Evolutionary conservation across 306 rosid species (phyloP), one percentile per base, ranked within the genome.

Genomic region (Arachis hypogaea): DNA sequence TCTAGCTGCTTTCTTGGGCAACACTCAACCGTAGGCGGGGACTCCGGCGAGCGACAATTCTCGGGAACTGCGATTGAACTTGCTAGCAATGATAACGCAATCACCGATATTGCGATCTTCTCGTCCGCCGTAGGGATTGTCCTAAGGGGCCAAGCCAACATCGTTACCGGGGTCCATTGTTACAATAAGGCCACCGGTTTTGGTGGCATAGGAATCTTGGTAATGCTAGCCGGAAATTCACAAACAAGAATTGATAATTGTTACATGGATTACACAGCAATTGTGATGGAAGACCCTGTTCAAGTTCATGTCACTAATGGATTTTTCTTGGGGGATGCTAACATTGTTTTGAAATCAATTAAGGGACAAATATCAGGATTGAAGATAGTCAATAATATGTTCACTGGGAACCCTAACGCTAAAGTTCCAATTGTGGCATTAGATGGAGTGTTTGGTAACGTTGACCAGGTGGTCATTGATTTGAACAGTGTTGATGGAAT

Each of bases 251-350:
- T 86, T 50, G 90, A 82, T 7, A 88, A 80, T 29, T 86, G 88
- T 63, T 84, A 84, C 87, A 57, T 88, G 81, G 93, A 88, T 68
- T 88, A 59, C 65, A 88, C 78, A 5, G 65, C 59, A 7, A 84
- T 88, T 29, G 88, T 86, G 0, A 69, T 88, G 79, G 93, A 88
- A 73, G 93, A 88, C 66, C 93, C 90, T 0, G 84, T 86, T 50
- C 90, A 88, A 78, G 90, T 86, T 74, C 90, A 86, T 80, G 90
- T 88, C 12, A 88, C 87, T 0, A 80, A 88, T 70, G 93, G 85
- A 3, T 84, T 88, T 61, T 88, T 86, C 80, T 46, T 84, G 4
- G 93, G 93, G 0, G 87, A 77, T 76, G 90, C 84, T 40, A 86
- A 86, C 58, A 40, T 88, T 54, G 87, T 84, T 49, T 58, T 88